Base-by-base conservation (phyloP, 176 grass and related monocot species). In the Oryza glaberrima region DNA sequence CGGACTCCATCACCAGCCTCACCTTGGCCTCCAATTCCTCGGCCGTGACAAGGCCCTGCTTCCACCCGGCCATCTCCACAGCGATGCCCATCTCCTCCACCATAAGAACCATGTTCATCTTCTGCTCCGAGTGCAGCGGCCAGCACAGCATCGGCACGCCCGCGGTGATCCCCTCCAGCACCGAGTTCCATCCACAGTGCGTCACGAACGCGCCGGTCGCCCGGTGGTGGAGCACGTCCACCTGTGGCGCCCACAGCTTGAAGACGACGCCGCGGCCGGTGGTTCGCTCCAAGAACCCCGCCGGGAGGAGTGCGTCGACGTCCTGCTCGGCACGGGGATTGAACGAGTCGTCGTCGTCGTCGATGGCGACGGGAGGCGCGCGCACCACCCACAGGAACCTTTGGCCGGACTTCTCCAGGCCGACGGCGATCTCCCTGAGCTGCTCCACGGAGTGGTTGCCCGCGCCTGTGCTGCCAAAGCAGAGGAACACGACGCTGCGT, bases 371-470 rank as follows among this genome's bases (percentile, higher is more conserved):
- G 41, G 0, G 1, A 0, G 43, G 43, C 1, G 43, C 43, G 43
- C 43, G 43, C 43, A 44, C 43, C 43, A 44, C 84, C 89, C 86
- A 92, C 65, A 89, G 41, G 32, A 89, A 92, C 76, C 75, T 35
- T 5, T 92, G 83, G 0, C 79, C 74, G 65, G 73, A 89, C 1
- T 74, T 82, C 36, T 92, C 90, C 14, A 92, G 16, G 9, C 90
- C 90, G 1, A 34, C 23, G 5, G 79, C 90, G 25, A 92, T 82
- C 75, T 86, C 82, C 76, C 12, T 74, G 0, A 92, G 11, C 32
- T 92, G 90, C 38, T 82, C 45, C 7, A 36, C 52, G 23, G 90
- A n/a, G 70, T 44, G 9, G 43, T 3, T 44, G 0, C 73, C 70
- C 0, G 4, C 9, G 8, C 75, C 87, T 0, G 0, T 4, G 54